These are phyloP conservation scores for Rhododendron henanense DNA, from an alignment of 148 eudicot species.

Conservation along the genomic window DNA sequence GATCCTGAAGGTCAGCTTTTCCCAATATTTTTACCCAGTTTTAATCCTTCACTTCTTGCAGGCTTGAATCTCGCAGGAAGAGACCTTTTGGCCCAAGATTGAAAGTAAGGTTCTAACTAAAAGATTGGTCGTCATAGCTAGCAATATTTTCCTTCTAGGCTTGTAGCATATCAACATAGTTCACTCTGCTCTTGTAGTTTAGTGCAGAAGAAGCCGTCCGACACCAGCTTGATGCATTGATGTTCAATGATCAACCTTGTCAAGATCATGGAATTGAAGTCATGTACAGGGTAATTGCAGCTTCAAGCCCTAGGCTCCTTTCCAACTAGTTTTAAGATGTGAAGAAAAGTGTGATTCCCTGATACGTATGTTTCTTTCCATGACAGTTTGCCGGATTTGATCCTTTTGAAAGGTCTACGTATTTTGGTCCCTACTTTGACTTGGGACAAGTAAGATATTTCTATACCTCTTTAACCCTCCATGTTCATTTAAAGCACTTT, in stretches of 20 bases:
- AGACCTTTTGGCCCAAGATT: slow-evolving; percentile 86
- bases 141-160: not conserved
- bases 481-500: slow-evolving; percentile 1
- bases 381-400: slow-evolving; percentile 96
- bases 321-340: not conserved
- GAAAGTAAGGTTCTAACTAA: slow-evolving; percentile 42
- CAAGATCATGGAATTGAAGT: slow-evolving; percentile 93
- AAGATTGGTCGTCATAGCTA: not conserved
- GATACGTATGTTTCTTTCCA: slow-evolving; percentile 2
- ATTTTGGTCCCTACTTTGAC: slow-evolving; percentile 94
- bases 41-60: slow-evolving; percentile 22
- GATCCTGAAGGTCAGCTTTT: not conserved
- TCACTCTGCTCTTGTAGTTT: slow-evolving; percentile 46
- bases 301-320: slow-evolving; percentile 1
- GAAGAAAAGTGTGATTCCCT: not conserved
- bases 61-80: slow-evolving; percentile 87
- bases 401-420: slow-evolving; percentile 94
- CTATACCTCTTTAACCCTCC: not conserved
- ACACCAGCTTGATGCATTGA: slow-evolving; percentile 91
- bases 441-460: slow-evolving; percentile 75
- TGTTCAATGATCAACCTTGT: slow-evolving; percentile 88
- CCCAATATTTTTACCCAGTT: not conserved
- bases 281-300: slow-evolving; percentile 74
- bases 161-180: slow-evolving; percentile 1
- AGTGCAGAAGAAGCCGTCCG: slow-evolving; percentile 93